These are phyloP conservation scores for Sordariomycetes sp. DNA, from an alignment of 2,329 filamentous ascomycete genomes.

Conservation along the genomic window DNA sequence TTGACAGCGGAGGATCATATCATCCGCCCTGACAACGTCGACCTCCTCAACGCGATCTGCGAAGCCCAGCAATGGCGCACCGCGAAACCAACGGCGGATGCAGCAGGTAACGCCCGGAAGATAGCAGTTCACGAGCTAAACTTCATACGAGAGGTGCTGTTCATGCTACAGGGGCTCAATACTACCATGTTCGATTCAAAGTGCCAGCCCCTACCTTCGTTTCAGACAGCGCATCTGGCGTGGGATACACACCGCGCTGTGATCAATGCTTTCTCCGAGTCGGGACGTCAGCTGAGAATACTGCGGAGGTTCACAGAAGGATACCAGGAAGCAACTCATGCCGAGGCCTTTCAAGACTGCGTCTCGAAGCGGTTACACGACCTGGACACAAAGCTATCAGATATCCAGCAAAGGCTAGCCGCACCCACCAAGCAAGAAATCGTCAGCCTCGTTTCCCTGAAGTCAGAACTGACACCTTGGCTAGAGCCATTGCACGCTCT, in stretches of 20 bases:
- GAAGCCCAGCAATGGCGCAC: slow-evolving; percentile 25
- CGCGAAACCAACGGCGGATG: slow-evolving; percentile 22
- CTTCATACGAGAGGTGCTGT: slow-evolving; percentile 66
- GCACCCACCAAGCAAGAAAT: slow-evolving; percentile 40
- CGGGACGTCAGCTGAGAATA: slow-evolving; percentile 32
- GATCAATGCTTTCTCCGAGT: slow-evolving; percentile 35
- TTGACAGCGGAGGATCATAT: slow-evolving; percentile 22
- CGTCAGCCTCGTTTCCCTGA: slow-evolving; percentile 55
- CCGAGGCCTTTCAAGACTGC: slow-evolving; percentile 64
- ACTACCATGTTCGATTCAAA: slow-evolving; percentile 58
- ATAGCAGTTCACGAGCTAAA: slow-evolving; percentile 59
- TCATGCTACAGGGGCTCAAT: slow-evolving; percentile 74
- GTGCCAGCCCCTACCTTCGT: slow-evolving; percentile 27
- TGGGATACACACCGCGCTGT: slow-evolving; percentile 41
- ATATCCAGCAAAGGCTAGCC: slow-evolving; percentile 52
- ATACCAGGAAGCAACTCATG: slow-evolving; percentile 42
- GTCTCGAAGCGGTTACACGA: slow-evolving; percentile 44
- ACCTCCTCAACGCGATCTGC: slow-evolving; percentile 18
- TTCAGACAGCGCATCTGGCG: slow-evolving; percentile 37
- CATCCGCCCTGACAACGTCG: slow-evolving; percentile 20
- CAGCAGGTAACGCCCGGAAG: slow-evolving; percentile 23
- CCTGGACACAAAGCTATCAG: slow-evolving; percentile 51
- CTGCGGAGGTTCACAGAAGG: slow-evolving; percentile 34
- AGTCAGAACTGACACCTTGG: slow-evolving; percentile 43
- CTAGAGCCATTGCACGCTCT: slow-evolving; percentile 51